phyloP scores from a whole-genome alignment of 371 early-diverging fungal genomes.

The Zychaea mexicana region DNA sequence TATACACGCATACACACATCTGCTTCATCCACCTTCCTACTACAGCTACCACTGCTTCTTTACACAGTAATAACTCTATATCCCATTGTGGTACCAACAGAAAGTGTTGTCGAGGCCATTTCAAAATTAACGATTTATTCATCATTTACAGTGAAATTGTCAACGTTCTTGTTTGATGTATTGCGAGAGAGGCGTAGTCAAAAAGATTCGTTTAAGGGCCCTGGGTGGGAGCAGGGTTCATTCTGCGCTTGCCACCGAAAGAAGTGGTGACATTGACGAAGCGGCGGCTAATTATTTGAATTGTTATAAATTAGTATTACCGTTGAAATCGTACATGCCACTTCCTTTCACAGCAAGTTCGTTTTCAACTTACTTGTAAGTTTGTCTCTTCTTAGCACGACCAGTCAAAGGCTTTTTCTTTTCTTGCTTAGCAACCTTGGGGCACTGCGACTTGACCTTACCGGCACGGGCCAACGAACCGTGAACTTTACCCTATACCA shows the following conservation, averaged over 20 bases:
- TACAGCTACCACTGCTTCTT: too few relatives aligned
- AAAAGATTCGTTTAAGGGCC: slow-evolving; percentile 39
- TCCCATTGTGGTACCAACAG: too few relatives aligned
- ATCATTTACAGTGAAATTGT: neutral
- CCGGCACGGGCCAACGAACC: slow-evolving; percentile 99
- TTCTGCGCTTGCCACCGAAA: slow-evolving; percentile 89
- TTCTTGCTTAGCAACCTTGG: slow-evolving; percentile 98
- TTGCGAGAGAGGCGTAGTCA: neutral
- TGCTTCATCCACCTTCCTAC: too few relatives aligned
- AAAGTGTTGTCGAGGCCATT: too few relatives aligned
- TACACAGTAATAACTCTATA: too few relatives aligned
- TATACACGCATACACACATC: too few relatives aligned
- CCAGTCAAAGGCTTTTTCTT: slow-evolving; percentile 94
- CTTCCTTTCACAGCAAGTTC: too few relatives aligned
- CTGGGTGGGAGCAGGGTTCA: slow-evolving; percentile 73
- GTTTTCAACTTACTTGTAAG: slow-evolving; percentile 80
- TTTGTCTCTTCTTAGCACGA: slow-evolving; percentile 98
- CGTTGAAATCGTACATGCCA: too few relatives aligned
- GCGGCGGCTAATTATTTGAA: slow-evolving; percentile 75
- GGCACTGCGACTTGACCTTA: slow-evolving; percentile 99
- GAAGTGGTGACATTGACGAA: slow-evolving; percentile 92
- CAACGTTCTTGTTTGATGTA: neutral
- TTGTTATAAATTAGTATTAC: neutral
- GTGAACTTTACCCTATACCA: slow-evolving; percentile 96
- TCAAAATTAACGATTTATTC: neutral